Conservation (phyloP, 1,139 yeast genomes). For the Hyphopichia fennica region DNA sequence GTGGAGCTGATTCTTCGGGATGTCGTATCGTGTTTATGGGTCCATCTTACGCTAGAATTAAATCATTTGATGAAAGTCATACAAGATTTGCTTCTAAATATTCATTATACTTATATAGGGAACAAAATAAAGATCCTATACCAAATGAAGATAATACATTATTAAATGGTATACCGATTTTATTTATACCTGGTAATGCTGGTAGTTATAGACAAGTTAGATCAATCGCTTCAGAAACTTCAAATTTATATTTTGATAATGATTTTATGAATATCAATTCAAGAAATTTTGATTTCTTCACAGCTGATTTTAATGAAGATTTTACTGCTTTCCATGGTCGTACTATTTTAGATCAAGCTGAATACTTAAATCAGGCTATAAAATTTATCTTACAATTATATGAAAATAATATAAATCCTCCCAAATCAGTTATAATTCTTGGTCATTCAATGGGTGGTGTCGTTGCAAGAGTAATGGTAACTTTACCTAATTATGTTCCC, state of each 20-base stretch:
- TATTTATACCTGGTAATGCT: conserved; percentile 97
- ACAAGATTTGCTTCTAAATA: conserved; percentile 78
- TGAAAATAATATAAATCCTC: conserved; percentile 33
- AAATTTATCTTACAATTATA: conserved; percentile 72
- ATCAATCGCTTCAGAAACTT: conserved; percentile 81
- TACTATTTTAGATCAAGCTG: conserved; percentile 92
- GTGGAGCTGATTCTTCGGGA: conserved; percentile 35
- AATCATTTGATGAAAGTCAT: conserved; percentile 69
- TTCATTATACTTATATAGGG: conserved; percentile 76
- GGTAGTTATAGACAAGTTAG: conserved; percentile 91
- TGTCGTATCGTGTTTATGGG: conserved; percentile 69
- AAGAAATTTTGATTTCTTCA: conserved; percentile 68
- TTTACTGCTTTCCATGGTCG: conserved; percentile 96
- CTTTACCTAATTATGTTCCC: conserved; percentile 71
- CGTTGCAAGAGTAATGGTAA: conserved; percentile 78
- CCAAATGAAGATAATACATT: conserved; percentile 38
- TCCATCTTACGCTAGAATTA: conserved; percentile 74
- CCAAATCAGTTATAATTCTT: conserved; percentile 72
- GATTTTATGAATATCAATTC: conserved; percentile 28
- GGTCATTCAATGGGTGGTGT: conserved; percentile 99
- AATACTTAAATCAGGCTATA: conserved; percentile 86
- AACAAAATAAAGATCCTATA: conserved; percentile 65
- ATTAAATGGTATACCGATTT: conserved; percentile 76
- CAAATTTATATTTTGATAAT: conserved; percentile 47
- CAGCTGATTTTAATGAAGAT: conserved; percentile 95